phyloP scores from a whole-genome alignment of 345 rosid species.

The Durio zibethinus region DNA sequence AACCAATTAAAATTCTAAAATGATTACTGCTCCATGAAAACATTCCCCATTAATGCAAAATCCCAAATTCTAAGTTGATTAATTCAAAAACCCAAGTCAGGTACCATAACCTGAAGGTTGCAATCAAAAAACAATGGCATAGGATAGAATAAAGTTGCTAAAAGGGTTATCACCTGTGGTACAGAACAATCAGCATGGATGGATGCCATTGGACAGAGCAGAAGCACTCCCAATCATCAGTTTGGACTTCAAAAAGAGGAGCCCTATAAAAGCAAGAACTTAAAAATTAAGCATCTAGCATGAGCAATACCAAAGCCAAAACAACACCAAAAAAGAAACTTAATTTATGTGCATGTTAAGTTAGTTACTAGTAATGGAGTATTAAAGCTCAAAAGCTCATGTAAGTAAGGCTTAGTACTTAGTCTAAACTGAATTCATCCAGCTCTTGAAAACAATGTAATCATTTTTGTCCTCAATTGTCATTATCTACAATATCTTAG shows the following conservation, averaged over 20 bases:
- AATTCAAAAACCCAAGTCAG: neutral
- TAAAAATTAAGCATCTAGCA: slow-evolving; percentile 3
- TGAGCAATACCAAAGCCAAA: slow-evolving; percentile 6
- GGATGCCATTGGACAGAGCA: slow-evolving; percentile 84
- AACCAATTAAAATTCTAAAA: neutral
- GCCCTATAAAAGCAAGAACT: slow-evolving; percentile 55
- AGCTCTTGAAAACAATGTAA: neutral
- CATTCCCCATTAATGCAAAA: neutral
- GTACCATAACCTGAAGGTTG: neutral
- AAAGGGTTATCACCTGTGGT: slow-evolving; percentile 63
- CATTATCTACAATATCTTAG: neutral
- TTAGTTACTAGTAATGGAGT: neutral
- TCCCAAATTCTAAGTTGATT: neutral
- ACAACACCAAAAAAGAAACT: neutral
- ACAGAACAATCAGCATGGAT: slow-evolving; percentile 81
- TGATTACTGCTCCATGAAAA: neutral
- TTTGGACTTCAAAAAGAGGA: slow-evolving; percentile 84
- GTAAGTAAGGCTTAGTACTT: neutral
- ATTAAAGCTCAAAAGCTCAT: neutral
- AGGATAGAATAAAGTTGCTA: neutral
- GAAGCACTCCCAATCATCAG: slow-evolving; percentile 90
- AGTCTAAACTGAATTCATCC: neutral
- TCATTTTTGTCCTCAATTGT: neutral
- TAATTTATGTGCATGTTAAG: neutral
- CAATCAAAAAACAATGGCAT: neutral